Evolutionary conservation across 2,329 filamentous ascomycete genomes (phyloP), one percentile per base, ranked within the genome.

Genomic region (Claviceps pusilla): DNA sequence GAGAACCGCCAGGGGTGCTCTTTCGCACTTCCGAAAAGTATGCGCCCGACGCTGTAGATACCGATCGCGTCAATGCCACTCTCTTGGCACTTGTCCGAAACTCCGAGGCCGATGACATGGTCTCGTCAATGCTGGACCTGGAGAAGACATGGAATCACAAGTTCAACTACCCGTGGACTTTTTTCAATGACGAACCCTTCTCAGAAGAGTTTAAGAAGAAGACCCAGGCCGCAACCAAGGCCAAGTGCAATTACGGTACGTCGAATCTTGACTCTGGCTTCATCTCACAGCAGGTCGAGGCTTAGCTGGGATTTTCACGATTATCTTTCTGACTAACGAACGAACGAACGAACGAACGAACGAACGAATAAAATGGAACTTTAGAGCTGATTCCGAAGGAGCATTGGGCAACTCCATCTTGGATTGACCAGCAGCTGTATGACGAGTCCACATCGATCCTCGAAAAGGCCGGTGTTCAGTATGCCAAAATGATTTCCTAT

Each of bases 81-180:
- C 77, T 98, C 55, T 78, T 98, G 60, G 86, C 89, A 28, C 79
- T 98, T 42, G 93, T 98, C 54, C 84, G 93, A 57, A 98, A 98
- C 65, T 83, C 87, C 66, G 93, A 98, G 73, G 73, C 96, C 33
- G 72, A 82, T 28, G 87, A 85, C 49, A 86, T 98, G 75, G 74
- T 97, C 31, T 80, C 84, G 65, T 89, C 89, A 31, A 98, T 98
- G 88, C 71, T 72, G 54, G 91, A 98, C 65, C 77, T 98, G 57
- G 93, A 98, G 72, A 76, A 86, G 60, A 97, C 91, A 1, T 98
- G 90, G 89, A 98, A 98, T 65, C 76, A 82, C 76, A 98, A 98
- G 67, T 98, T 97, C 80, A 98, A 98, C 74, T 98, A 98, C 66
- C 93, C 93, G 0, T 98, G 93, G 89, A 96, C 89, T 9, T 98